A percentile compares a stretch with the other conserved stretches of the same genome.
Conservation (phyloP, 352 stramenopile species). For the Elongisporangium anandrum region DNA sequence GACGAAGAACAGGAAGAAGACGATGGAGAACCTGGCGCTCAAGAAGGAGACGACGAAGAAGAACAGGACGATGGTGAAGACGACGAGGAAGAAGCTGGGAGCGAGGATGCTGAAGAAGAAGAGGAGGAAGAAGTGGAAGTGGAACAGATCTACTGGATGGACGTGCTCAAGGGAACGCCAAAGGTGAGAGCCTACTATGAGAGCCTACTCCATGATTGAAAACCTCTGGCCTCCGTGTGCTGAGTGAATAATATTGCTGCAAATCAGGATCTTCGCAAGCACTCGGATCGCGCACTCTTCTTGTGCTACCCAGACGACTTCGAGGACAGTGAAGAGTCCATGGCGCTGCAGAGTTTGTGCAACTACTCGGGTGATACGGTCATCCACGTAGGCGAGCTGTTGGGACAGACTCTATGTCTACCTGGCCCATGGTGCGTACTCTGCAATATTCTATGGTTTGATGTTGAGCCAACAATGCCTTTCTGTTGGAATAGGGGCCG, state of each 20-base stretch:
- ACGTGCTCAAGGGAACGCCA: constrained; percentile 68
- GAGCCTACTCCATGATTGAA: not conserved
- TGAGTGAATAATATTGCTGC: not conserved
- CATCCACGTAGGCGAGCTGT: constrained; percentile 94
- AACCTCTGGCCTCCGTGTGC: not conserved
- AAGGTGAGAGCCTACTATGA: constrained; percentile 27
- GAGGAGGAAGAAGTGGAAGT: constrained; percentile 73
- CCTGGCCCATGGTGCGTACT: constrained; percentile 76
- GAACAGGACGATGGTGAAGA: constrained; percentile 12
- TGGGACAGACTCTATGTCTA: constrained; percentile 84
- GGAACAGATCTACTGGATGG: constrained; percentile 83
- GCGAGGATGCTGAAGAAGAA: constrained; percentile 23
- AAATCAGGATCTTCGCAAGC: constrained; percentile 53
- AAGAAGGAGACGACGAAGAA: constrained; percentile 17
- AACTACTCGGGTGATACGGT: constrained; percentile 90
- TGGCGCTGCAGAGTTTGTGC: constrained; percentile 87
- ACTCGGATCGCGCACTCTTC: constrained; percentile 85
- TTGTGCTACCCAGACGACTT: constrained; percentile 94
- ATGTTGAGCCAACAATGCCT: not conserved
- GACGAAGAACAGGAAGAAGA: constrained; percentile 23
- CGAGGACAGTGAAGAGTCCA: constrained; percentile 81
- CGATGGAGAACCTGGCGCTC: constrained; percentile 10
- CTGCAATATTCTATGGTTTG: not conserved
- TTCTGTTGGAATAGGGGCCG: constrained; percentile 52
- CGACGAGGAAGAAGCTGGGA: constrained; percentile 9